Conservation (phyloP, 768 basidiomycete species). For the Trametes villosa region DNA sequence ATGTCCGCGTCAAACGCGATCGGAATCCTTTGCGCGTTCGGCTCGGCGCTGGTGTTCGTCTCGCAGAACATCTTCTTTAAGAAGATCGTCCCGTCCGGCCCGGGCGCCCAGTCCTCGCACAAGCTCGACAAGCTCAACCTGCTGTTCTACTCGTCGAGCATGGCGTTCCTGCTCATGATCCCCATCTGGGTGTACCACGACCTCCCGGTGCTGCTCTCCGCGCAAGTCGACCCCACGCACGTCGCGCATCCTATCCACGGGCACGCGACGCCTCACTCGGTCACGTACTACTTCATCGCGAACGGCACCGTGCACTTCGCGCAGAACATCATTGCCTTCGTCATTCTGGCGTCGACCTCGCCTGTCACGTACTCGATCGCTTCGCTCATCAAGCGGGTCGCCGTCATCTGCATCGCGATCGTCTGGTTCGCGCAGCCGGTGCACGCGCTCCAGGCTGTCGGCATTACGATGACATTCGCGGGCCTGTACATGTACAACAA, state of each 20-base stretch:
- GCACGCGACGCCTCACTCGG: conserved; percentile 58
- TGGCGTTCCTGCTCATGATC: conserved; percentile 95
- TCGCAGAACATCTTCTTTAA: conserved; percentile 99
- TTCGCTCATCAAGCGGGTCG: conserved; percentile 96
- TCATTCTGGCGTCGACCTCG: conserved; percentile 93
- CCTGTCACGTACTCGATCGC: conserved; percentile 99
- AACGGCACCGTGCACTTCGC: conserved; percentile 97
- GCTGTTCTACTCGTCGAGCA: conserved; percentile 89
- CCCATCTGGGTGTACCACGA: conserved; percentile 95
- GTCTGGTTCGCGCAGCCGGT: conserved; percentile 93
- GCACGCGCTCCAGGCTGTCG: conserved; percentile 81
- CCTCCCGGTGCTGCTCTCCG: conserved; percentile 65
- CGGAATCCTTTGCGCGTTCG: conserved; percentile 94
- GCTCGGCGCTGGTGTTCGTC: conserved; percentile 95
- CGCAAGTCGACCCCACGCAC: conserved; percentile 44
- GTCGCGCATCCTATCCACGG: conserved; percentile 49
- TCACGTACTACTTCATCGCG: conserved; percentile 83
- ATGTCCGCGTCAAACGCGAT: conserved; percentile 82
- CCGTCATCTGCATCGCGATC: conserved; percentile 97
- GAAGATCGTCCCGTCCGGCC: conserved; percentile 83
- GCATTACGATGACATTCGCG: conserved; percentile 88
- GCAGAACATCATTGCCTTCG: conserved; percentile 97
- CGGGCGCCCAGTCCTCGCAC: conserved; percentile 51
- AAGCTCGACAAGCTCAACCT: conserved; percentile 98
- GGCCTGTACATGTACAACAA: conserved; percentile 97